Percentiles rank a stretch among this genome's conserved stretches.
Evolutionary conservation across 768 basidiomycete species (phyloP).

Genomic region (Amanita molliuscula): DNA sequence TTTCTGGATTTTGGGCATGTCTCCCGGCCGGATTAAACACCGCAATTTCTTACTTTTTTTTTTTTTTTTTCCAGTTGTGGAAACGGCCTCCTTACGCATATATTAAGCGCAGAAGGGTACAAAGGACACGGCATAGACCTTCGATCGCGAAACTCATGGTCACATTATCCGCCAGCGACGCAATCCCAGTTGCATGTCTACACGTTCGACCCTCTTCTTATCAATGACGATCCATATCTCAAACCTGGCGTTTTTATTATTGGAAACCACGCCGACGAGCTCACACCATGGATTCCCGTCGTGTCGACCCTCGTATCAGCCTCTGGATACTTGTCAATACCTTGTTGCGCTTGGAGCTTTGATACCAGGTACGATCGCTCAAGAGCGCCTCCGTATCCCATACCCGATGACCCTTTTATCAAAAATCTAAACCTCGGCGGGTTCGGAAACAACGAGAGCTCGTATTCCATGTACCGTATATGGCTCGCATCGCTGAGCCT

Average conservation of each 20-base stretch:
- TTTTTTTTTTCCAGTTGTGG: slow-evolving; percentile 51
- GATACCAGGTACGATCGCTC: slow-evolving; percentile 55
- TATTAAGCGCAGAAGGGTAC: slow-evolving; percentile 79
- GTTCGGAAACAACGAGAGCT: slow-evolving; percentile 48
- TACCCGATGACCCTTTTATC: slow-evolving; percentile 11
- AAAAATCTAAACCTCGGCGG: slow-evolving; percentile 50
- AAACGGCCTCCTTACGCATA: slow-evolving; percentile 87
- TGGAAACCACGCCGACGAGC: slow-evolving; percentile 93
- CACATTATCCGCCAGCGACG: slow-evolving; percentile 56
- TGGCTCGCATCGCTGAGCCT: slow-evolving; percentile 72
- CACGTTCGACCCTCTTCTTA: slow-evolving; percentile 51
- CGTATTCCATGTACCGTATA: slow-evolving; percentile 77
- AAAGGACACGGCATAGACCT: slow-evolving; percentile 78
- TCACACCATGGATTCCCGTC: slow-evolving; percentile 91
- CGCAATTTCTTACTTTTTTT: neutral
- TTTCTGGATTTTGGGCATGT: slow-evolving; percentile 81
- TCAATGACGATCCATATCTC: slow-evolving; percentile 15
- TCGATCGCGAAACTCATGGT: slow-evolving; percentile 79
- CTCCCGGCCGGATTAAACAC: neutral
- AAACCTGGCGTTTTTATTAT: slow-evolving; percentile 61
- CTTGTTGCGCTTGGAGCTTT: slow-evolving; percentile 85
- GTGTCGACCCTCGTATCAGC: slow-evolving; percentile 52
- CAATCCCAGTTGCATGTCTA: slow-evolving; percentile 51
- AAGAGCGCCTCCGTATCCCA: slow-evolving; percentile 20
- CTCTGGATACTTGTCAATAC: slow-evolving; percentile 72